A percentile compares a stretch with the other conserved stretches of the same genome.
Conservation (phyloP, 371 early-diverging fungal genomes). For the Mucor saturninus region DNA sequence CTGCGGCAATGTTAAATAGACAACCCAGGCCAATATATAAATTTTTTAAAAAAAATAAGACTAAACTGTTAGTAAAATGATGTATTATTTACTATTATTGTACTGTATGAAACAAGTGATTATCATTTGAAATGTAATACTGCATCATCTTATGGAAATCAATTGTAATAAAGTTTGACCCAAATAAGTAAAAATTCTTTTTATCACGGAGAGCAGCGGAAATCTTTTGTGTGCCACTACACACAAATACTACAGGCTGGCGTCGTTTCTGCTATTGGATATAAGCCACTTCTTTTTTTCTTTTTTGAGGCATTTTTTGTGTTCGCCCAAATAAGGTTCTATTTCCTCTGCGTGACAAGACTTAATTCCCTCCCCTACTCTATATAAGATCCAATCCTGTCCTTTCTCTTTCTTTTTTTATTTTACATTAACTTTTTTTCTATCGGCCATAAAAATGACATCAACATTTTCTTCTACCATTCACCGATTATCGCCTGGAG, state of each 20-base stretch:
- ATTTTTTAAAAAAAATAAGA: constrained; percentile 1
- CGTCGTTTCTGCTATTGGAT: constrained; percentile 33
- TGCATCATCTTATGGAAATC: neutral
- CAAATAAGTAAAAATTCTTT: neutral
- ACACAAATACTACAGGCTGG: constrained; percentile 4
- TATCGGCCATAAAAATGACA: constrained; percentile 3
- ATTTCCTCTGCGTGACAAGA: constrained; percentile 12
- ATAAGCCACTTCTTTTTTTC: constrained; percentile 27
- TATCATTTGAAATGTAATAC: constrained; percentile 5
- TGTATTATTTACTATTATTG: constrained; percentile 14
- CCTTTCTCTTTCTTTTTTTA: constrained; percentile 1
- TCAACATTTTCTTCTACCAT: constrained; percentile 18
- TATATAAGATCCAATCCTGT: neutral
- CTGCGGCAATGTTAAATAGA: too few relatives aligned
- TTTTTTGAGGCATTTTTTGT: constrained; percentile 32
- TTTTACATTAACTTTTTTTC: neutral
- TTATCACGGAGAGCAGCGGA: constrained; percentile 12
- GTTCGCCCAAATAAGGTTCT: constrained; percentile 14
- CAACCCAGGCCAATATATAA: neutral
- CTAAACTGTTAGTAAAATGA: constrained; percentile 6
- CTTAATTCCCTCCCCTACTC: constrained; percentile 1
- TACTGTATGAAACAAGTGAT: constrained; percentile 2
- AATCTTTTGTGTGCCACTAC: neutral
- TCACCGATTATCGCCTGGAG: constrained; percentile 32
- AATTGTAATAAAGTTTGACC: constrained; percentile 8